phyloP scores from a whole-genome alignment of 108 stramenopile genomes.

The Discostella stelligeroides region DNA sequence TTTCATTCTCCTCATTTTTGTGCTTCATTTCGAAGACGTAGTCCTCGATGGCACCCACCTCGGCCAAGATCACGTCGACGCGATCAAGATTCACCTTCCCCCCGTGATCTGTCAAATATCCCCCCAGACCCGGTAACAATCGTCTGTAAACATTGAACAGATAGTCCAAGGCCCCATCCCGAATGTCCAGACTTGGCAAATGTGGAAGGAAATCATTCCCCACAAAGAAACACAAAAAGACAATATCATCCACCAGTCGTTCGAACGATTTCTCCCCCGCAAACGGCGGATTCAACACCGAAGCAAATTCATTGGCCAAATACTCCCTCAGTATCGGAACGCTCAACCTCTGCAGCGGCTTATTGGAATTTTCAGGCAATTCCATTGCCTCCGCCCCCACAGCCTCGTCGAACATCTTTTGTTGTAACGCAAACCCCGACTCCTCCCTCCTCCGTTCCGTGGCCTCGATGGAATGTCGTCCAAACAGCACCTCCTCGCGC shows the following conservation, averaged over 20 bases:
- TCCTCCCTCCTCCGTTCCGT: conserved; percentile 73
- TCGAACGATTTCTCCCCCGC: conserved; percentile 79
- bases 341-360: conserved; percentile 79
- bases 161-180: conserved; percentile 92
- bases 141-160: conserved; percentile 91
- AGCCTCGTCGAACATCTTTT: conserved; percentile 75
- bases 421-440: conserved; percentile 68
- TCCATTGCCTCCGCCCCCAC: conserved; percentile 78
- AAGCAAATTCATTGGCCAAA: conserved; percentile 84
- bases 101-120: conserved; percentile 94
- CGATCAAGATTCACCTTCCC: conserved; percentile 89
- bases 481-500: conserved; percentile 92
- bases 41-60: conserved; percentile 97
- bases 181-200: conserved; percentile 93
- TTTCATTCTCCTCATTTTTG: conserved; percentile 76
- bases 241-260: conserved; percentile 96
- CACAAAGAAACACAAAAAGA: conserved; percentile 98
- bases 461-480: conserved; percentile 69
- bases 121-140: conserved; percentile 88
- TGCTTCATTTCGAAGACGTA: conserved; percentile 93
- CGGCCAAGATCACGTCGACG: conserved; percentile 92
- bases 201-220: conserved; percentile 96
- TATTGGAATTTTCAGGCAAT: conserved; percentile 75
- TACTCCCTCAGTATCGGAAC: conserved; percentile 96
- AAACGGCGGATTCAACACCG: conserved; percentile 67